Evolutionary conservation across 2,329 filamentous ascomycete species (phyloP).

Genomic region (Stemphylium lycopersici): DNA sequence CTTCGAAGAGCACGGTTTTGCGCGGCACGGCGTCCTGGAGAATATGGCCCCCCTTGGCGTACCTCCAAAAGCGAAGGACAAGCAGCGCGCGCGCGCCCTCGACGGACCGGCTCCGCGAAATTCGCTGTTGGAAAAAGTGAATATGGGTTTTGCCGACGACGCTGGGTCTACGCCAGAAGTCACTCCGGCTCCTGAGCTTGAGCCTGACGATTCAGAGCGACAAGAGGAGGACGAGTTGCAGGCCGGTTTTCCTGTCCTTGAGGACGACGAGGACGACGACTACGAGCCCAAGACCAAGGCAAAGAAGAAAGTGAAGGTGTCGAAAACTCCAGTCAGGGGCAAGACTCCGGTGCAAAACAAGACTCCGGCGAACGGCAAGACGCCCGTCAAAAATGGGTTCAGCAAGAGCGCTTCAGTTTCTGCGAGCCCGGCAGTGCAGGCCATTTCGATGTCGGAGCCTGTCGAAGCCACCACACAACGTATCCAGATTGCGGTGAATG

Average conservation of each 20-base stretch:
- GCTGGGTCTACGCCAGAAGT: constrained; percentile 55
- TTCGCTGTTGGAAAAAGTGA: constrained; percentile 51
- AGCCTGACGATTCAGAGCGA: constrained; percentile 49
- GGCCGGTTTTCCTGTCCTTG: constrained; percentile 36
- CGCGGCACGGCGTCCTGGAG: constrained; percentile 76
- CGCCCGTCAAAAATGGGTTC: constrained; percentile 36
- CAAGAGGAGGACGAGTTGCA: constrained; percentile 47
- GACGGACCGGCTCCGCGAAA: constrained; percentile 46
- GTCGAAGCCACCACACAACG: constrained; percentile 29
- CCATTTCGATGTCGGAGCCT: constrained; percentile 17
- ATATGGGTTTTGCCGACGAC: constrained; percentile 46
- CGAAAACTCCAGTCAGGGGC: constrained; percentile 46
- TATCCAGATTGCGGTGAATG: constrained; percentile 48
- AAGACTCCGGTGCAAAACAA: constrained; percentile 43
- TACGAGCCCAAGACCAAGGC: constrained; percentile 46
- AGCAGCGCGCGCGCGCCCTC: constrained; percentile 59
- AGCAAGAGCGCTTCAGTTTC: constrained; percentile 24
- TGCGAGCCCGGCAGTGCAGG: constrained; percentile 26
- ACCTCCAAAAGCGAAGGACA: constrained; percentile 68
- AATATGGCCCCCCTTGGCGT: constrained; percentile 83
- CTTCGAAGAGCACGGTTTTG: constrained; percentile 77
- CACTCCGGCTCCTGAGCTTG: constrained; percentile 48
- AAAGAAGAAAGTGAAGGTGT: constrained; percentile 41
- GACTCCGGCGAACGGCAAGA: constrained; percentile 35
- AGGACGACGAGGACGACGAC: constrained; percentile 57